These are phyloP conservation scores for Mycena amicta DNA, from an alignment of 768 basidiomycete species.

Conservation along the genomic window DNA sequence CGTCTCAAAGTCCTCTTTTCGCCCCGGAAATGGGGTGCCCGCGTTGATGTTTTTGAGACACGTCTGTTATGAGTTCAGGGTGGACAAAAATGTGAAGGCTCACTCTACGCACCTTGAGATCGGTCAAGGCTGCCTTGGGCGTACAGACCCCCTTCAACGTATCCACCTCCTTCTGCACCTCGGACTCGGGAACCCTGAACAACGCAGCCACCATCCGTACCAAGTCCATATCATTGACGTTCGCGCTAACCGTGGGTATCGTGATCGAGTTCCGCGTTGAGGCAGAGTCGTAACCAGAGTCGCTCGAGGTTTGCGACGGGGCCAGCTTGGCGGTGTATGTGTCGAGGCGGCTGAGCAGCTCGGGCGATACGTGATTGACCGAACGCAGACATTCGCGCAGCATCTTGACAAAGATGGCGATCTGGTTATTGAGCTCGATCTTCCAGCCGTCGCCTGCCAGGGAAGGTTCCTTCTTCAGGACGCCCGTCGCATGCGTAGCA, in stretches of 20 bases:
- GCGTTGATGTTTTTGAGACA: slow-evolving; percentile 91
- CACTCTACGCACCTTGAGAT: slow-evolving; percentile 80
- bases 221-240: slow-evolving; percentile 75
- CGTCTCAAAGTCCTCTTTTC: slow-evolving; percentile 82
- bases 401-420: slow-evolving; percentile 84
- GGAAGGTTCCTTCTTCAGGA: slow-evolving; percentile 88
- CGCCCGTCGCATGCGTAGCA: slow-evolving; percentile 85
- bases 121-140: slow-evolving; percentile 85
- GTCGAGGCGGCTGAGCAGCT: slow-evolving; percentile 81
- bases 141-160: slow-evolving; percentile 64
- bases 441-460: slow-evolving; percentile 91
- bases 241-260: slow-evolving; percentile 41
- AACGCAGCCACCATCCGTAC: slow-evolving; percentile 68
- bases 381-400: slow-evolving; percentile 77
- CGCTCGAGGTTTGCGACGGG: slow-evolving; percentile 56
- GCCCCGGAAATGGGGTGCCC: slow-evolving; percentile 80
- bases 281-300: slow-evolving; percentile 69
- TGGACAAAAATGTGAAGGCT: not conserved
- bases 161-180: slow-evolving; percentile 76
- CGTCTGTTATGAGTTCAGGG: slow-evolving; percentile 48
- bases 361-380: slow-evolving; percentile 79
- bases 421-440: slow-evolving; percentile 88
- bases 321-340: slow-evolving; percentile 82
- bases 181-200: slow-evolving; percentile 72
- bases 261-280: slow-evolving; percentile 60